phyloP scores from a whole-genome alignment of 2,329 filamentous ascomycete genomes.

The Juglanconis juglandina region DNA sequence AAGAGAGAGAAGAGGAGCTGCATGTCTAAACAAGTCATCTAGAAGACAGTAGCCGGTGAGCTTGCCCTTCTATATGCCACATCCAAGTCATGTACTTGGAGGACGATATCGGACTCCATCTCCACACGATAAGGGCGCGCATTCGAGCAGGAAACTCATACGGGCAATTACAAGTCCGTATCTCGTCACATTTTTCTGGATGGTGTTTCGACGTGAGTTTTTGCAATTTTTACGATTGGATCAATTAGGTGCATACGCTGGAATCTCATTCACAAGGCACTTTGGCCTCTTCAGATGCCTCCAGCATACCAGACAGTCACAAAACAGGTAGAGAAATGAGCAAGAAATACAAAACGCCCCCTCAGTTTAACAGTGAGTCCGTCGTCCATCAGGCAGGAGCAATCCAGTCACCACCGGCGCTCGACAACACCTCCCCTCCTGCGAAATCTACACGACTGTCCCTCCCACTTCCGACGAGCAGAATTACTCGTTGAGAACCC shows the following conservation, averaged over 20 bases:
- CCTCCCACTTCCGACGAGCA: neutral
- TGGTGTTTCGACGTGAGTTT: neutral
- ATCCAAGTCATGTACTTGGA: slow-evolving; percentile 16
- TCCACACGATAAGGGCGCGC: slow-evolving; percentile 12
- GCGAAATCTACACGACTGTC: neutral
- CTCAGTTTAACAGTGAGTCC: too few relatives aligned
- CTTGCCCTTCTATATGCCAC: neutral
- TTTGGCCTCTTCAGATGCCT: too few relatives aligned
- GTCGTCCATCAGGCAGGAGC: too few relatives aligned
- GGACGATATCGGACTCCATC: slow-evolving; percentile 12
- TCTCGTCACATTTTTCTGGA: neutral
- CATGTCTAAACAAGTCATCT: neutral
- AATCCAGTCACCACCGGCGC: too few relatives aligned
- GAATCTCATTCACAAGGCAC: too few relatives aligned
- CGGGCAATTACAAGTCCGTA: slow-evolving; percentile 15
- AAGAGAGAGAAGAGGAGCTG: too few relatives aligned
- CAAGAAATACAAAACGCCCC: too few relatives aligned
- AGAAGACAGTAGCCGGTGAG: neutral
- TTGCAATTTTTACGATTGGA: too few relatives aligned
- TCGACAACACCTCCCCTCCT: neutral
- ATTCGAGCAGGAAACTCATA: neutral
- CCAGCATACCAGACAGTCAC: too few relatives aligned
- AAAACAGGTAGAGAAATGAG: too few relatives aligned
- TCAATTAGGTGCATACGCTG: too few relatives aligned
- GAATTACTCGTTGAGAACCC: too few relatives aligned